These are phyloP conservation scores for Trametes coccinea DNA, from an alignment of 768 basidiomycete genomes.

Conservation along the genomic window DNA sequence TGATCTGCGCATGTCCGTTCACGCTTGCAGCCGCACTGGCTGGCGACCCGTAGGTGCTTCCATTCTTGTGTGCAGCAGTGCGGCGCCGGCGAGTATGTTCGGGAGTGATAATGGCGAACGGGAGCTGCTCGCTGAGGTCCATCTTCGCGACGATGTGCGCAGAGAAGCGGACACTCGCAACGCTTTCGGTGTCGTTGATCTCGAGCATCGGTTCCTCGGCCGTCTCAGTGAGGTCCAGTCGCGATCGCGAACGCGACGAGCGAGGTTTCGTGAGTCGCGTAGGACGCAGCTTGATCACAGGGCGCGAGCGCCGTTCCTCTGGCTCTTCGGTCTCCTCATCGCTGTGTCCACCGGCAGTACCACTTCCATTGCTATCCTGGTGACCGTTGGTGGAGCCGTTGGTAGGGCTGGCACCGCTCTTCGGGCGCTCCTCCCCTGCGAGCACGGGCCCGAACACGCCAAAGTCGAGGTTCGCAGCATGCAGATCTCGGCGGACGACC, in stretches of 20 bases:
- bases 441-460: conserved; percentile 65
- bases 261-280: conserved; percentile 42
- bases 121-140: conserved; percentile 59
- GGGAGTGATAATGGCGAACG: conserved; percentile 80
- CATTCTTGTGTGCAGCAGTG: neutral
- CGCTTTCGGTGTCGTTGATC: conserved; percentile 65
- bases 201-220: conserved; percentile 54
- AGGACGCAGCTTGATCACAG: conserved; percentile 72
- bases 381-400: conserved; percentile 12
- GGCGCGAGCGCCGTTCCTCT: conserved; percentile 61
- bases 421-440: conserved; percentile 14
- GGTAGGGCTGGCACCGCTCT: neutral
- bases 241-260: conserved; percentile 70
- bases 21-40: conserved; percentile 21
- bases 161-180: conserved; percentile 78
- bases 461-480: conserved; percentile 68
- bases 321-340: conserved; percentile 37
- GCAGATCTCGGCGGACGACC: conserved; percentile 68
- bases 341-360: neutral
- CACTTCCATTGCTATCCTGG: conserved; percentile 7
- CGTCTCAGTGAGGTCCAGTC: conserved; percentile 63
- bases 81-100: conserved; percentile 51
- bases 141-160: conserved; percentile 64
- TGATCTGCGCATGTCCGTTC: conserved; percentile 31
- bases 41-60: neutral